Percentiles rank a stretch among this genome's conserved stretches.
These are phyloP conservation scores for Fusarium albidum DNA, from an alignment of 2,329 filamentous ascomycete species.

Conservation along the genomic window DNA sequence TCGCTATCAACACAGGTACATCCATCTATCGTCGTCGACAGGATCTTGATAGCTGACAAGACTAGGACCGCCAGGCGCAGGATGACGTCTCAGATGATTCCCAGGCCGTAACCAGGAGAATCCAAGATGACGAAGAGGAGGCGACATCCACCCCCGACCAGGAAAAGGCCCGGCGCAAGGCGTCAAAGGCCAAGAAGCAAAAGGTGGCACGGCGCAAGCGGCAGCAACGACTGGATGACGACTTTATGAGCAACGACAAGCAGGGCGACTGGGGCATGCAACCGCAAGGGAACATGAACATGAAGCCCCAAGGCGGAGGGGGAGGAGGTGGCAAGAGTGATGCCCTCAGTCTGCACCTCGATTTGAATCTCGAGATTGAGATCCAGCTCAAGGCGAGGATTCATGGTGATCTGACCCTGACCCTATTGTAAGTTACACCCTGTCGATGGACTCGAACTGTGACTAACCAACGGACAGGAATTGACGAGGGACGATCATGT, in stretches of 20 bases:
- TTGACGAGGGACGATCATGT: not conserved
- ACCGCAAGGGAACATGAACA: slow-evolving; percentile 25
- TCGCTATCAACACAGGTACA: no score
- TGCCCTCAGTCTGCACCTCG: slow-evolving; percentile 71
- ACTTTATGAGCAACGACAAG: slow-evolving; percentile 22
- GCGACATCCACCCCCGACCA: slow-evolving; percentile 13
- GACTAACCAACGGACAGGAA: slow-evolving; percentile 15
- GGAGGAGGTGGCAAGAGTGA: slow-evolving; percentile 35
- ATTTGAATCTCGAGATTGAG: slow-evolving; percentile 84
- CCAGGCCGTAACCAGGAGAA: no score
- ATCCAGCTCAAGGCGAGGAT: slow-evolving; percentile 87
- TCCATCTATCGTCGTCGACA: no score
- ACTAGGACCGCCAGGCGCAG: no score
- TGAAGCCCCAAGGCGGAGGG: slow-evolving; percentile 24
- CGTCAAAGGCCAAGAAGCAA: slow-evolving; percentile 31
- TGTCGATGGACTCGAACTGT: not conserved
- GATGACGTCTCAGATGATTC: no score
- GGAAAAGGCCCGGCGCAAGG: slow-evolving; percentile 28
- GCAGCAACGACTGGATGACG: slow-evolving; percentile 26
- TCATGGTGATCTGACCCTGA: slow-evolving; percentile 82
- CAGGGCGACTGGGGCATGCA: slow-evolving; percentile 16
- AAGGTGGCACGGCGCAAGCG: slow-evolving; percentile 32
- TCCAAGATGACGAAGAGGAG: slow-evolving; percentile 8
- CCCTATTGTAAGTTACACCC: slow-evolving; percentile 62
- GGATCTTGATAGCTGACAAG: no score